Base-by-base conservation (phyloP, 352 stramenopile species). In the Globisporangium rhizosaccharum region DNA sequence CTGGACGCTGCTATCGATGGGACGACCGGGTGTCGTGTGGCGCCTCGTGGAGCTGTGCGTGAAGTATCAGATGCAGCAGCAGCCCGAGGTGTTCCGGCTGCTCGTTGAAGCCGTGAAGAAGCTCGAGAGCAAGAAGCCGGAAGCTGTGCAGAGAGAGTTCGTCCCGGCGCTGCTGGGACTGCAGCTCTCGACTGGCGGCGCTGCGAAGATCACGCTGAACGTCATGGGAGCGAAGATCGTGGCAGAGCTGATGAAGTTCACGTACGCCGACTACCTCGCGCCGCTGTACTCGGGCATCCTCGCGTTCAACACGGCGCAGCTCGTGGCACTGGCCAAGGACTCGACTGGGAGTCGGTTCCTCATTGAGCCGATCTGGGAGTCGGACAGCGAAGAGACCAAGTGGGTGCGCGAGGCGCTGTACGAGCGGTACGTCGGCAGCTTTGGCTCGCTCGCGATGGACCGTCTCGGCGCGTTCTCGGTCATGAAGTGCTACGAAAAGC, bases 291-390 rank as follows among this genome's bases (percentile, higher is more conserved):
- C 79, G 37, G 79, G 76, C 18, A 77, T 92, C 62, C 65, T 92
- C 5, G 67, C 51, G 2, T 71, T 92, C 20, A 93, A 93, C 50
- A 66, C 62, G 3, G 74, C 72, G 25, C 84, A 93, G 65, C 67
- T 93, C 15, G 60, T 87, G 46, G 84, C 84, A 25, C 66, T 93
- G 28, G 82, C 84, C 6, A 88, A 85, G 59, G 84, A 93, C 47
- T 90, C 84, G 14, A 91, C 78, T 3, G 84, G 84, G 17, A 91
- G 81, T 56, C 84, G 84, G 50, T 93, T 71, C 48, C 50, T 93
- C 20, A 67, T 93, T 15, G 84, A 93, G 56, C 84, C 82, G 11
- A 83, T 93, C 30, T 93, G 84, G 84, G 79, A 90, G 59, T 80
- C 72, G 20, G 74, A 85, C 17, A 72, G 81, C 20, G 65, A 67